phyloP scores from a whole-genome alignment of 495 filamentous ascomycete species.

The Monascus purpureus region DNA sequence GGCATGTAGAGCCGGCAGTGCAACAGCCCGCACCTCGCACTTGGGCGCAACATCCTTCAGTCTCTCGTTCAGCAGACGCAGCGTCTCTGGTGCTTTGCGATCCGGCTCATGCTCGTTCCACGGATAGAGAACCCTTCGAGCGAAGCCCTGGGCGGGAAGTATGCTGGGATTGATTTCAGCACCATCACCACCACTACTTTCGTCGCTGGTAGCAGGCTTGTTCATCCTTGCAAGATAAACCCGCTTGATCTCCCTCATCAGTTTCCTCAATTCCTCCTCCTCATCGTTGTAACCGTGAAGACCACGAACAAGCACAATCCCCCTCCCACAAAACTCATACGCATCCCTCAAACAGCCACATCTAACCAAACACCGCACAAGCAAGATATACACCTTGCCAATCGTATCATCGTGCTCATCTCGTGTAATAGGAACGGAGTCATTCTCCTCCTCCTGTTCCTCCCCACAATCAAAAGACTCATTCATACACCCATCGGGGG shows the following conservation, averaged over 20 bases:
- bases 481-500: constrained; percentile 2
- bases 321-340: constrained; percentile 45
- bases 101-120: constrained; percentile 90
- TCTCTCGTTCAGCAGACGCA: constrained; percentile 51
- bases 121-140: constrained; percentile 78
- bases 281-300: constrained; percentile 14
- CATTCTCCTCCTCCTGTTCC: constrained; percentile 21
- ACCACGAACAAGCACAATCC: constrained; percentile 10
- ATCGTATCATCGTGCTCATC: constrained; percentile 27
- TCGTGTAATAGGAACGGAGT: constrained; percentile 22
- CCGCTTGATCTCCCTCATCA: constrained; percentile 16
- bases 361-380: constrained; percentile 43
- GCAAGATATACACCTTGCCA: constrained; percentile 24
- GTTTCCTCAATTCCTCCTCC: constrained; percentile 8
- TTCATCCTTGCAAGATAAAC: constrained; percentile 16
- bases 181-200: not conserved
- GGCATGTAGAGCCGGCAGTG: constrained; percentile 53
- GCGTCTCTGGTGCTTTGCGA: constrained; percentile 53
- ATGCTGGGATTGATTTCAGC: constrained; percentile 32
- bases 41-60: constrained; percentile 51
- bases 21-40: constrained; percentile 54
- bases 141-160: constrained; percentile 58
- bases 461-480: constrained; percentile 6
- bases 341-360: constrained; percentile 62
- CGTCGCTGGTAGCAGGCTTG: constrained; percentile 12